These are phyloP conservation scores for Pseudocercospora cruenta DNA, from an alignment of 2,329 filamentous ascomycete species.

Conservation along the genomic window DNA sequence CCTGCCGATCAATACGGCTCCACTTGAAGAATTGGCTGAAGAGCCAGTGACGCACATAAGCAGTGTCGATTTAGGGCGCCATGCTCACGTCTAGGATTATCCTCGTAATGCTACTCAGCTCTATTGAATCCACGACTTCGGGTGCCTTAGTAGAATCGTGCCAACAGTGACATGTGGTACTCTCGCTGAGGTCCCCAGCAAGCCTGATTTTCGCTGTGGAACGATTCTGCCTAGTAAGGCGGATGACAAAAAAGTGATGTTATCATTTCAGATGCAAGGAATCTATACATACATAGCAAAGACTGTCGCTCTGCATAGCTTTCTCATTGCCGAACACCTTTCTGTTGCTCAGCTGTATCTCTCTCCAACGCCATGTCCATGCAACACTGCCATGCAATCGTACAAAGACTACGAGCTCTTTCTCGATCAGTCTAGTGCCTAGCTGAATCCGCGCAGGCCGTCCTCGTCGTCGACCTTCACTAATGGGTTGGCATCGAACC, in stretches of 20 bases:
- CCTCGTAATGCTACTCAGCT: background rate
- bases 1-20: background rate
- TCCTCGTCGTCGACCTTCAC: slow-evolving; percentile 33
- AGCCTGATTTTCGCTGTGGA: background rate
- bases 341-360: background rate
- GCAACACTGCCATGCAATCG: slow-evolving; percentile 6
- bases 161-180: background rate
- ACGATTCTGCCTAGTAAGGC: background rate
- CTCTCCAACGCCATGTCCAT: slow-evolving; percentile 3
- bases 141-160: background rate
- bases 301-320: background rate
- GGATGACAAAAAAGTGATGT: background rate
- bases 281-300: slow-evolving; percentile 13
- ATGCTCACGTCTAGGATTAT: background rate
- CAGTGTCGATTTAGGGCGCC: background rate
- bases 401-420: slow-evolving; percentile 2
- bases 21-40: background rate
- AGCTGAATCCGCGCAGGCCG: slow-evolving; percentile 28
- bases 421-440: background rate
- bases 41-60: background rate
- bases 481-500: slow-evolving; percentile 65
- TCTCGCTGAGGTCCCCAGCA: background rate
- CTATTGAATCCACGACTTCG: no score
- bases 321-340: background rate
- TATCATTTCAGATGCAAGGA: background rate